Base-by-base conservation (phyloP, 2,329 filamentous ascomycete genomes). In the Pestalotiopsis sp. region DNA sequence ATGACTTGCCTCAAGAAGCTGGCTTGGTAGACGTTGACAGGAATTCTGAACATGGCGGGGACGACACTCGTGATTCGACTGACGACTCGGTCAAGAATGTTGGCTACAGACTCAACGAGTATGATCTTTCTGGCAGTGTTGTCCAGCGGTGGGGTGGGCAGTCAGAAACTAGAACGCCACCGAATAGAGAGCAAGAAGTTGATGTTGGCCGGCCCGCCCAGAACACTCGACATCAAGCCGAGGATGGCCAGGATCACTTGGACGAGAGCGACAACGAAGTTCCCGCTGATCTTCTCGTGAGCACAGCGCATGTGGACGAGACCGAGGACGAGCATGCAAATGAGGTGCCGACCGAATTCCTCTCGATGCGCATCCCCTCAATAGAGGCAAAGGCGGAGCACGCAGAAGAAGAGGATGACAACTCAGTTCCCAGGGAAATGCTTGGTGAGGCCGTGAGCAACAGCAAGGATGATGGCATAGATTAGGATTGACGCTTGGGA, bases 311-410 rank as follows among this genome's bases (percentile, higher is more conserved):
- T 3, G 68, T 69, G 23, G 73, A 69, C 61, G 71, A 73, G 41
- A 69, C 67, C 70, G 71, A 72, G 64, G 69, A 68, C 57, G 71
- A 71, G 60, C 66, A 67, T 66, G 39, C 45, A 5, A 69, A 69
- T 27, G 85, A 86, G 65, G 81, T 88, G 7, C 86, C 86, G 1
- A 77, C 78, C 0, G 86, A 88, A 68, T 87, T 89, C 71, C 71
- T 88, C 6, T 82, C 82, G 12, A 83, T 87, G 72, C 82, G 85
- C 31, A 74, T 71, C 55, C 71, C 74, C 12, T 67, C 69, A 23
- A 66, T 68, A n/a, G 65, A 65, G 17, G 65, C 67, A 14, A 67
- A 69, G 38, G 67, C 4, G n/a, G 17, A 57, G 11, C 57, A 31
- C 9, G 64, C n/a, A 31, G 67, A 63, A 23, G 70, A 68, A 14